These are phyloP conservation scores for Syzygium aromaticum DNA, from an alignment of 345 rosid genomes.

Conservation along the genomic window DNA sequence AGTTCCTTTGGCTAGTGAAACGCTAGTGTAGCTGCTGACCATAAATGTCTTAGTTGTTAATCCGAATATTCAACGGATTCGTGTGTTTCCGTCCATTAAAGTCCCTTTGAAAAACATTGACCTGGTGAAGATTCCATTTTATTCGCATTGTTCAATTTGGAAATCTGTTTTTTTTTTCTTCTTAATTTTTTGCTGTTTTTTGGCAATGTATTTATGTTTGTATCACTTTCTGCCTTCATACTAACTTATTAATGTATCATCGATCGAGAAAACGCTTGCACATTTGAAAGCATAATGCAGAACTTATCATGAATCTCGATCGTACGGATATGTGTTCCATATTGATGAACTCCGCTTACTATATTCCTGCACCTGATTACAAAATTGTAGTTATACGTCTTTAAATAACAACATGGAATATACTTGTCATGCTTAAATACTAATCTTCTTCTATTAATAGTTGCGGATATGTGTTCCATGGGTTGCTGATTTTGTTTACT, in stretches of 20 bases:
- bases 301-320: background rate
- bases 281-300: background rate
- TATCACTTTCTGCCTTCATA: background rate
- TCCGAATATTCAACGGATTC: background rate
- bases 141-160: background rate
- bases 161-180: background rate
- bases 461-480: background rate
- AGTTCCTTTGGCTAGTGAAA: background rate
- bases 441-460: background rate
- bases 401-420: background rate
- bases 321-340: background rate
- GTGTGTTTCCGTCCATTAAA: background rate
- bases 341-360: background rate
- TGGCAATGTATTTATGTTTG: background rate
- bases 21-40: background rate
- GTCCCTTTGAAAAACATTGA: background rate
- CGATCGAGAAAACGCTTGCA: background rate
- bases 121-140: background rate
- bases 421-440: background rate
- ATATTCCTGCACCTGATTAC: background rate
- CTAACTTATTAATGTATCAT: background rate
- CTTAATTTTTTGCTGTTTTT: background rate
- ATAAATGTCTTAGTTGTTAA: background rate
- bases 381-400: background rate
- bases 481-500: background rate